phyloP scores from a whole-genome alignment of 768 basidiomycete species.

The Auricularia heimuer region DNA sequence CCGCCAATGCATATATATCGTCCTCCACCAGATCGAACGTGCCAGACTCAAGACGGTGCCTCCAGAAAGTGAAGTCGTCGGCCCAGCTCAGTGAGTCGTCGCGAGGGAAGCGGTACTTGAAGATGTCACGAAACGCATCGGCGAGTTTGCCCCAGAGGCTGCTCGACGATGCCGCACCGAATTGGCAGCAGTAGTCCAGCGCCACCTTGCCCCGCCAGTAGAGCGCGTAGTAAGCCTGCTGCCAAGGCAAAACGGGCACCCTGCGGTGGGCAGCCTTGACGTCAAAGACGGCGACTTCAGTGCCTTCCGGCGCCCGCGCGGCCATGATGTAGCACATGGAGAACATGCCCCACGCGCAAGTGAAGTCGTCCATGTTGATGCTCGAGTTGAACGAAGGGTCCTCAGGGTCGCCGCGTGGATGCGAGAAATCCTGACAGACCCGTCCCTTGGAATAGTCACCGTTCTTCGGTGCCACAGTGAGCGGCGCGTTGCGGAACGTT shows the following conservation, averaged over 20 bases:
- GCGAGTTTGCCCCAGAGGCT: constrained; percentile 24
- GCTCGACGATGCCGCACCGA: constrained; percentile 21
- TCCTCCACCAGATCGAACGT: too few species aligned
- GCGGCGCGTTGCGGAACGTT: background rate
- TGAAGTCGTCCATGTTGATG: constrained; percentile 16
- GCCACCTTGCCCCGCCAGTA: constrained; percentile 17
- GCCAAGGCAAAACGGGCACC: background rate
- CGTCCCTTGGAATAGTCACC: background rate
- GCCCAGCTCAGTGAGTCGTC: constrained; percentile 26
- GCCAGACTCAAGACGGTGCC: too few species aligned
- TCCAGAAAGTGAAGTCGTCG: constrained; percentile 26
- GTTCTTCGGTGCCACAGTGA: background rate
- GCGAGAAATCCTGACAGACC: constrained; percentile 24
- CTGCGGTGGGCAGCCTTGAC: constrained; percentile 7
- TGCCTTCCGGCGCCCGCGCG: constrained; percentile 6
- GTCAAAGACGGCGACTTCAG: constrained; percentile 9
- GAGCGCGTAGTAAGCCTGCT: constrained; percentile 18
- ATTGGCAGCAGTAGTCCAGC: constrained; percentile 25
- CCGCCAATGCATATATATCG: constrained; percentile 5
- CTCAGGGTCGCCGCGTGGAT: constrained; percentile 10
- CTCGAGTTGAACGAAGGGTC: constrained; percentile 14
- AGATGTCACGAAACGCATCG: constrained; percentile 24
- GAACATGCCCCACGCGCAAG: constrained; percentile 13
- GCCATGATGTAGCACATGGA: constrained; percentile 6
- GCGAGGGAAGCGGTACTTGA: constrained; percentile 10